Percentiles rank a stretch among this genome's conserved stretches.
phyloP scores from a whole-genome alignment of 139 green algal species.

The Ulvella scutata region DNA sequence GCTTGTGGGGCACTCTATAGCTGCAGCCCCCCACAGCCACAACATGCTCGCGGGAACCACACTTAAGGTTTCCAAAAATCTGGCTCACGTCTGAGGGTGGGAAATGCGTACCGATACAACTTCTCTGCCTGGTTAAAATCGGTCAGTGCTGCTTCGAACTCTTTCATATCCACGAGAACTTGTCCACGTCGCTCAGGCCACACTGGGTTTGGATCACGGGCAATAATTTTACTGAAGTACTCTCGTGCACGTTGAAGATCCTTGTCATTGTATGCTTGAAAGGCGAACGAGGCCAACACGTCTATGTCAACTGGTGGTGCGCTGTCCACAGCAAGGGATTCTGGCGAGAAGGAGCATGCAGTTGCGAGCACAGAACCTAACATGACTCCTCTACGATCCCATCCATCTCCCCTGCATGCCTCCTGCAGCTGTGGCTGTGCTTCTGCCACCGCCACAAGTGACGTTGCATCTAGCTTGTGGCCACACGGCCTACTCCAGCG shows the following conservation, averaged over 20 bases:
- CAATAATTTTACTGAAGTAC: constrained; percentile 22
- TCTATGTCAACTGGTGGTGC: neutral
- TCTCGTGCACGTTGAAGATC: constrained; percentile 28
- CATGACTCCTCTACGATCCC: too few relatives aligned
- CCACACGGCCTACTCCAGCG: too few relatives aligned
- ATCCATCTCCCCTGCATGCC: too few relatives aligned
- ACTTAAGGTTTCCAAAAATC: too few relatives aligned
- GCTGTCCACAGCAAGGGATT: neutral
- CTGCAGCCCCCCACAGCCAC: neutral
- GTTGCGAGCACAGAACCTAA: neutral
- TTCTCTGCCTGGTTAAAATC: constrained; percentile 41
- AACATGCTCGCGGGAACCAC: constrained; percentile 8
- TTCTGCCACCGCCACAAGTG: too few relatives aligned
- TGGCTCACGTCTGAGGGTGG: too few relatives aligned
- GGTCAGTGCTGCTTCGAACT: constrained; percentile 42
- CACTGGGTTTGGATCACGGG: constrained; percentile 9
- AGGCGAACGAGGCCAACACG: constrained; percentile 6
- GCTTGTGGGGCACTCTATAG: neutral
- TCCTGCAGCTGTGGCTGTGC: too few relatives aligned
- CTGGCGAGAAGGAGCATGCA: neutral
- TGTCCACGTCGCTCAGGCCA: constrained; percentile 56
- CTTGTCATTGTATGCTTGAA: constrained; percentile 30
- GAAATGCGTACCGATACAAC: too few relatives aligned
- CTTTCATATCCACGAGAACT: constrained; percentile 63
- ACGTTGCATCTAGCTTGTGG: too few relatives aligned